Conservation (phyloP, 1,284 basidiomycete species). For the Puccinia novopanici region DNA sequence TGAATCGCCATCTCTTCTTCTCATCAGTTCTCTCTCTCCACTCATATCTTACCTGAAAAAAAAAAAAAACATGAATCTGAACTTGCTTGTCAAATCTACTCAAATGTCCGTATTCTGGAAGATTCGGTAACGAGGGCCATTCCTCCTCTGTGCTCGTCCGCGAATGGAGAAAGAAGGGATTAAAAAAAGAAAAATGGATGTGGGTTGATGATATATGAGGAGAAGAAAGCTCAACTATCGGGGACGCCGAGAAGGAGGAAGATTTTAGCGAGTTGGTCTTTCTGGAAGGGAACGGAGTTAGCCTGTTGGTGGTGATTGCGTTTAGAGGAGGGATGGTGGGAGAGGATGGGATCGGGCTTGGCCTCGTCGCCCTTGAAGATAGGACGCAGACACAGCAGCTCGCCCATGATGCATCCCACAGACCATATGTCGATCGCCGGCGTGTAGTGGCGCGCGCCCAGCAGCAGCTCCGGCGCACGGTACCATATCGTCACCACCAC, state of each 20-base stretch:
- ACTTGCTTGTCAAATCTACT: conserved; percentile 71
- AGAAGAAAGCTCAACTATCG: conserved; percentile 65
- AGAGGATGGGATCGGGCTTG: conserved; percentile 67
- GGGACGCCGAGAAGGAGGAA: conserved; percentile 92
- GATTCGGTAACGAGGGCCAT: conserved; percentile 82
- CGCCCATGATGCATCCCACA: conserved; percentile 93
- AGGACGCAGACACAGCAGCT: conserved; percentile 84
- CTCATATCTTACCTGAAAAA: too few relatives aligned
- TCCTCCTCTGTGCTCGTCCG: conserved; percentile 66
- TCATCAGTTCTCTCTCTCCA: neutral
- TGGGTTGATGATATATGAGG: neutral
- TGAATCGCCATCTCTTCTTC: neutral
- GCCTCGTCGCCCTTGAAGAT: conserved; percentile 98
- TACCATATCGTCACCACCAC: conserved; percentile 99
- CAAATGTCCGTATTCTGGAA: conserved; percentile 85
- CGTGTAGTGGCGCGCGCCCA: conserved; percentile 95
- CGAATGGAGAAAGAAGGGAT: neutral
- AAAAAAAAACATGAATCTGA: too few relatives aligned
- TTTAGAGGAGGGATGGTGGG: neutral
- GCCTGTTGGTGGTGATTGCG: neutral
- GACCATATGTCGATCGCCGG: conserved; percentile 79
- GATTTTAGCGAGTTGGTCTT: conserved; percentile 90
- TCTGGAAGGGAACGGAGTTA: conserved; percentile 76
- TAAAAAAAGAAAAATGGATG: neutral
- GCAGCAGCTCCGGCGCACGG: conserved; percentile 86